A percentile compares a stretch with the other conserved stretches of the same genome.
phyloP scores from a whole-genome alignment of 257 asterid species.

The Haberlea rhodopensis region DNA sequence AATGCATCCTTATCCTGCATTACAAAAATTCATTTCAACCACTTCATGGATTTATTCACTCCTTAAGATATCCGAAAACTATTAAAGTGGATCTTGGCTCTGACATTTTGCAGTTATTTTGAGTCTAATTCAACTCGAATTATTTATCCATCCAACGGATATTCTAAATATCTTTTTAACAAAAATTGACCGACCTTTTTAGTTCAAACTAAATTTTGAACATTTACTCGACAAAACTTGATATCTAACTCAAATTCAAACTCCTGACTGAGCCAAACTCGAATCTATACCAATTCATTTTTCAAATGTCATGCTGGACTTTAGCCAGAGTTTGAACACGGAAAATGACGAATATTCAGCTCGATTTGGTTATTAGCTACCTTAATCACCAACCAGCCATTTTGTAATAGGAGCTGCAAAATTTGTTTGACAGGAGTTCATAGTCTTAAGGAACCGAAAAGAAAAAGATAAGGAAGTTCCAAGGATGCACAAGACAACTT shows the following conservation, averaged over 20 bases:
- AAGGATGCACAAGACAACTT: background rate
- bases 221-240: background rate
- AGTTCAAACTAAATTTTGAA: background rate
- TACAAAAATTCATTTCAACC: constrained; percentile 4
- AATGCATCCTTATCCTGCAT: constrained; percentile 87
- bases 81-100: no score
- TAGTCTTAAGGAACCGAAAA: background rate
- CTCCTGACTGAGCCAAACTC: background rate
- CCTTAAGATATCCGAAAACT: background rate
- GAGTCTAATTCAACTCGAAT: background rate
- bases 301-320: background rate
- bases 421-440: background rate
- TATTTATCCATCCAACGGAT: background rate
- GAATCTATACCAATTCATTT: no score
- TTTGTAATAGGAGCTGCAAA: background rate
- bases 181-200: background rate
- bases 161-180: no score
- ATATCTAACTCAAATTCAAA: background rate
- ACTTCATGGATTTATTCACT: background rate
- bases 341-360: background rate
- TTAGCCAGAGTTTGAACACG: background rate
- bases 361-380: background rate
- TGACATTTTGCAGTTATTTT: no score
- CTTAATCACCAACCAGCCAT: background rate
- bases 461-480: background rate